phyloP scores from a whole-genome alignment of 2,329 filamentous ascomycete species.

The Alternaria novae-zelandiae region DNA sequence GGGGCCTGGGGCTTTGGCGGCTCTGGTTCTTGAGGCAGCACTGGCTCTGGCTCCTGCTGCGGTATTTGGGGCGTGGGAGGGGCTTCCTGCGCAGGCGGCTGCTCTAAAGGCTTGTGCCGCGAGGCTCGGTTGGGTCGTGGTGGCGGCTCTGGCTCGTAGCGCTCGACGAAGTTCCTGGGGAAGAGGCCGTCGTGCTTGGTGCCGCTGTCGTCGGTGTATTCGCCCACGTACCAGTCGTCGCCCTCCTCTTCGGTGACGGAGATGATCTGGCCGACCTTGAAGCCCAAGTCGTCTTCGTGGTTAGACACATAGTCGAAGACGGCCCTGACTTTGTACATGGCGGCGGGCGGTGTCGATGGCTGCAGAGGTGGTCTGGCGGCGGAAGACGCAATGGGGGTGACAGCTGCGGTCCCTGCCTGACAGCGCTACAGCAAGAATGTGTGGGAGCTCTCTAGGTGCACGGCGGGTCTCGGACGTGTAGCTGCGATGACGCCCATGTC shows the following conservation, averaged over 20 bases:
- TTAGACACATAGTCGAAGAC: slow-evolving; percentile 91
- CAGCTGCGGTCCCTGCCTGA: slow-evolving; percentile 19
- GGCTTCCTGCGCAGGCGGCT: slow-evolving; percentile 34
- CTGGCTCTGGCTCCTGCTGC: slow-evolving; percentile 35
- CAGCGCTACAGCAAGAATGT: slow-evolving; percentile 5
- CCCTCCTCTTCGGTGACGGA: slow-evolving; percentile 93
- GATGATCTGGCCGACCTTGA: slow-evolving; percentile 84
- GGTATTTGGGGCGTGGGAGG: slow-evolving; percentile 37
- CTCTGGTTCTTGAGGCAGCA: slow-evolving; percentile 34
- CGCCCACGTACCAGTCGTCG: slow-evolving; percentile 89
- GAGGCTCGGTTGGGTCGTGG: slow-evolving; percentile 77
- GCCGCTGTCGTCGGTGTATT: slow-evolving; percentile 80
- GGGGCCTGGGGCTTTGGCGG: slow-evolving; percentile 48
- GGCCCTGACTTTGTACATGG: slow-evolving; percentile 88
- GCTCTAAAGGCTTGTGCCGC: slow-evolving; percentile 55
- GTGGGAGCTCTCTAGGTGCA: slow-evolving; percentile 8
- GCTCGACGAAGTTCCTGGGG: slow-evolving; percentile 96
- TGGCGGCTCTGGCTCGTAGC: slow-evolving; percentile 88
- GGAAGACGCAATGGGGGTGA: slow-evolving; percentile 7
- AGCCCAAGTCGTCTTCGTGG: slow-evolving; percentile 94
- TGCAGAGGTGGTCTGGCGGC: slow-evolving; percentile 1
- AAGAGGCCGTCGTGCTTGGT: slow-evolving; percentile 84
- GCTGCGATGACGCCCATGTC: slow-evolving; percentile 23
- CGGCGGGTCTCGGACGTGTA: slow-evolving; percentile 20
- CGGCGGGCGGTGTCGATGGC: slow-evolving; percentile 1